Evolutionary conservation across 139 green algal genomes (phyloP).

Genomic region (Picochlorum sp.): DNA sequence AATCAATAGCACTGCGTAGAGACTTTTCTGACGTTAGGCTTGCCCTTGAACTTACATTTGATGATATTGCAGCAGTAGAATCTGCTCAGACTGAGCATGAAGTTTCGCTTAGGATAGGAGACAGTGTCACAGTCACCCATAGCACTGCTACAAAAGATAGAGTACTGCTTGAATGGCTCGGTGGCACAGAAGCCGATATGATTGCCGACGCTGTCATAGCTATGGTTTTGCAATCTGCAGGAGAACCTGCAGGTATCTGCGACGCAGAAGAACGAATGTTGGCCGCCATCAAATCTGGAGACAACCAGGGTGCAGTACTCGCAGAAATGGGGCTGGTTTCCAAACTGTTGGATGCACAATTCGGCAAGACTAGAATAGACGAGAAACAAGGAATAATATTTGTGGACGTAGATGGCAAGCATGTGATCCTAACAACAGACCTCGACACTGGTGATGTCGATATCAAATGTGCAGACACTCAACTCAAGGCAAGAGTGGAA

Average conservation of each 20-base stretch:
- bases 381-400: slow-evolving; percentile 33
- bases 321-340: slow-evolving; percentile 56
- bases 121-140: slow-evolving; percentile 29
- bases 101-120: slow-evolving; percentile 26
- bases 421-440: slow-evolving; percentile 35
- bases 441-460: slow-evolving; percentile 23
- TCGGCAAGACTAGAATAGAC: slow-evolving; percentile 51
- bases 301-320: slow-evolving; percentile 28
- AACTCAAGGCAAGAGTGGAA: slow-evolving; percentile 46
- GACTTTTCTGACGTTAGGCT: slow-evolving; percentile 61
- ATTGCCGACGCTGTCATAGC: slow-evolving; percentile 90
- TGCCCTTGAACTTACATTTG: slow-evolving; percentile 83
- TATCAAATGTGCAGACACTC: slow-evolving; percentile 55
- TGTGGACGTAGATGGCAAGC: slow-evolving; percentile 38
- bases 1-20: slow-evolving; percentile 52
- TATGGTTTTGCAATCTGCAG: slow-evolving; percentile 64
- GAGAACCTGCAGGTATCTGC: slow-evolving; percentile 35
- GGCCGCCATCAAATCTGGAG: slow-evolving; percentile 24
- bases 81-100: neutral
- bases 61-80: slow-evolving; percentile 35
- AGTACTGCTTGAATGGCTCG: slow-evolving; percentile 83
- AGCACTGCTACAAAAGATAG: slow-evolving; percentile 5
- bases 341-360: slow-evolving; percentile 63
- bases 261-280: slow-evolving; percentile 36
- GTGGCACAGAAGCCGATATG: slow-evolving; percentile 72